Conservation (phyloP, 1,284 basidiomycete genomes). For the Gymnopus androsaceus region DNA sequence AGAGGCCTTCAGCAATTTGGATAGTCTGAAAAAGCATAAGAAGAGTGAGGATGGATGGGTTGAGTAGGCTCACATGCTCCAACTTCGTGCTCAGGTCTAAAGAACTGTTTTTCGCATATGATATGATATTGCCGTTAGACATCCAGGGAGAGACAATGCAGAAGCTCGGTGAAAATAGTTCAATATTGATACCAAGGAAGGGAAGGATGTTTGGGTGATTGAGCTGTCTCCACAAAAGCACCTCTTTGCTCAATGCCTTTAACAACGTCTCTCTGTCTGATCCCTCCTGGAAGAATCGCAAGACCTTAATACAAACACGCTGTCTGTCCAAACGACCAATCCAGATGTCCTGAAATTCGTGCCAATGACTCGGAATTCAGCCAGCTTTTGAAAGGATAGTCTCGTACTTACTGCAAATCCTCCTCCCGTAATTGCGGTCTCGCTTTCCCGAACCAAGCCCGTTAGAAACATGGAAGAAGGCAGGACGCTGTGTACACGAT, state of each 20-base stretch:
- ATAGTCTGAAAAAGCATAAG: slow-evolving; percentile 13
- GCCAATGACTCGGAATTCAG: background rate
- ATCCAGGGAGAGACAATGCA: slow-evolving; percentile 22
- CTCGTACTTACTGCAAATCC: slow-evolving; percentile 12
- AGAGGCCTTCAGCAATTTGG: slow-evolving; percentile 18
- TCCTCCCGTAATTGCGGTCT: slow-evolving; percentile 7
- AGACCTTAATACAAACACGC: slow-evolving; percentile 17
- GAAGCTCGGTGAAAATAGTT: slow-evolving; percentile 13
- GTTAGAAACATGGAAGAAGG: slow-evolving; percentile 10
- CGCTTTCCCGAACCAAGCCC: slow-evolving; percentile 8
- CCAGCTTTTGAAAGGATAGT: too few species aligned
- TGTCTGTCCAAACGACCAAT: slow-evolving; percentile 6
- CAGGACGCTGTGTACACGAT: background rate
- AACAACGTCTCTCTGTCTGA: slow-evolving; percentile 4
- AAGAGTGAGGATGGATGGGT: background rate
- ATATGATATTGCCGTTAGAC: slow-evolving; percentile 17
- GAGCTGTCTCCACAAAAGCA: slow-evolving; percentile 19
- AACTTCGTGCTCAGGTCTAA: background rate
- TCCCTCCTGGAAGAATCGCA: slow-evolving; percentile 10
- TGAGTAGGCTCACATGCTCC: slow-evolving; percentile 4
- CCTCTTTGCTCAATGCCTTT: slow-evolving; percentile 15
- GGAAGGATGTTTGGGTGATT: slow-evolving; percentile 20
- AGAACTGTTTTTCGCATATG: slow-evolving; percentile 7
- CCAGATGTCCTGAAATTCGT: slow-evolving; percentile 14
- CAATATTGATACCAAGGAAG: slow-evolving; percentile 18